phyloP scores from a whole-genome alignment of 805 yeast species.

The Kodamaea sagamina region DNA sequence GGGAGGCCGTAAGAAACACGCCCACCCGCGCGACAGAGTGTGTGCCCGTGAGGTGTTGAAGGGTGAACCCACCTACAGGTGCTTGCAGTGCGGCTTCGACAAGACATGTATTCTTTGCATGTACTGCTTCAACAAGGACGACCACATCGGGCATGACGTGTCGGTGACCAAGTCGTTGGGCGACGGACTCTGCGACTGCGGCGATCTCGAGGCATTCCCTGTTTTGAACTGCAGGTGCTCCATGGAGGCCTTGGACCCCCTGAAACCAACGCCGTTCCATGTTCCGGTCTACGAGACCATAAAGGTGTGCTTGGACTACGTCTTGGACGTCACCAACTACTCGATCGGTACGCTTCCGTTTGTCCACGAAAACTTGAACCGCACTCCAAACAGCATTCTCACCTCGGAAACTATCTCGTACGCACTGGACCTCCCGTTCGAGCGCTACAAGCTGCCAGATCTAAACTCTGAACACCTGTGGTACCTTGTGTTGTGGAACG shows the following conservation, averaged over 20 bases:
- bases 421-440: constrained; percentile 30
- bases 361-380: constrained; percentile 33
- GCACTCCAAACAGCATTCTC: constrained; percentile 12
- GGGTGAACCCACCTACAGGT: constrained; percentile 70
- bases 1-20: constrained; percentile 17
- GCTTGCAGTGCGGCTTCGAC: constrained; percentile 76
- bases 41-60: constrained; percentile 65
- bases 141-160: constrained; percentile 69
- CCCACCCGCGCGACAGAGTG: constrained; percentile 59
- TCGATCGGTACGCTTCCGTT: constrained; percentile 42
- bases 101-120: constrained; percentile 77
- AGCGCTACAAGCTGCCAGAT: not conserved
- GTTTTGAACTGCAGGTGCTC: constrained; percentile 53
- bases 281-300: constrained; percentile 30
- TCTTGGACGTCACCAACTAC: constrained; percentile 45
- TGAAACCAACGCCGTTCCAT: constrained; percentile 18
- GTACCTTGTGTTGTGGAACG: constrained; percentile 71
- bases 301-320: constrained; percentile 40
- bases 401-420: constrained; percentile 32
- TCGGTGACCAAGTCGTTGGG: constrained; percentile 51
- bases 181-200: constrained; percentile 73
- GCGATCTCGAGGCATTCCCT: constrained; percentile 66
- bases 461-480: constrained; percentile 23
- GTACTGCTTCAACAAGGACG: constrained; percentile 68
- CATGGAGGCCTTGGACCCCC: not conserved